A percentile compares a stretch with the other conserved stretches of the same genome.
phyloP scores from a whole-genome alignment of 768 basidiomycete genomes.

The Rhodotorula toruloides region DNA sequence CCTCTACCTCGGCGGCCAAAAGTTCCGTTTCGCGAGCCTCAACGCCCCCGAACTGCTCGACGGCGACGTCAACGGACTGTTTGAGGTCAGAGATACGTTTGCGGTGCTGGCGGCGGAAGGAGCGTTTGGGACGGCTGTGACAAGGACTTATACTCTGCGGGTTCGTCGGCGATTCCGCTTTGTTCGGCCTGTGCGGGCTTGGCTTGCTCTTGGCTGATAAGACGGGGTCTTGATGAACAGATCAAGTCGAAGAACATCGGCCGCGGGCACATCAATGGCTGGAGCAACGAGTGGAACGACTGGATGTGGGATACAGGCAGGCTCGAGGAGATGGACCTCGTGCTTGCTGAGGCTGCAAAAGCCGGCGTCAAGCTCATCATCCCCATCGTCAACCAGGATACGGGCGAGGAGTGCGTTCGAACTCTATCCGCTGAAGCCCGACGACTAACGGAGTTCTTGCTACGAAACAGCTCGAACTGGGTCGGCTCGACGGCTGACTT shows the following conservation, averaged over 20 bases:
- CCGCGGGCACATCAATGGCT: constrained; percentile 39
- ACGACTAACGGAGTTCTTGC: no score
- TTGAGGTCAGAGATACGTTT: constrained; percentile 38
- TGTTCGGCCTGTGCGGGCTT: not conserved
- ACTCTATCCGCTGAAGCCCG: not conserved
- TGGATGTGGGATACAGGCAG: constrained; percentile 37
- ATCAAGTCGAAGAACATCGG: constrained; percentile 32
- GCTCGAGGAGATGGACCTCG: constrained; percentile 27
- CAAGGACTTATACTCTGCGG: constrained; percentile 37
- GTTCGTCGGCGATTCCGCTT: not conserved
- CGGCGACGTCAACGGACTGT: constrained; percentile 33
- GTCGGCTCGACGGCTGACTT: constrained; percentile 34
- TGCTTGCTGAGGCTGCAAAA: constrained; percentile 27
- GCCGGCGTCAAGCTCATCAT: constrained; percentile 38
- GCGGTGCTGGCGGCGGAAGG: constrained; percentile 19
- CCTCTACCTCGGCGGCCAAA: constrained; percentile 23
- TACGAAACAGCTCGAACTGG: constrained; percentile 37
- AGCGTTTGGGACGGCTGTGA: constrained; percentile 26
- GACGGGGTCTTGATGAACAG: not conserved
- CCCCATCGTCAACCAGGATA: constrained; percentile 40
- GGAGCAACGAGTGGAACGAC: constrained; percentile 30
- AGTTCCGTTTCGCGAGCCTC: constrained; percentile 39
- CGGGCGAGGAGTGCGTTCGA: constrained; percentile 23
- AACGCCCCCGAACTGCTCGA: constrained; percentile 42
- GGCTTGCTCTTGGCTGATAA: not conserved